Evolutionary conservation across 108 stramenopile genomes (phyloP).

Genomic region (Skeletonema grethae): DNA sequence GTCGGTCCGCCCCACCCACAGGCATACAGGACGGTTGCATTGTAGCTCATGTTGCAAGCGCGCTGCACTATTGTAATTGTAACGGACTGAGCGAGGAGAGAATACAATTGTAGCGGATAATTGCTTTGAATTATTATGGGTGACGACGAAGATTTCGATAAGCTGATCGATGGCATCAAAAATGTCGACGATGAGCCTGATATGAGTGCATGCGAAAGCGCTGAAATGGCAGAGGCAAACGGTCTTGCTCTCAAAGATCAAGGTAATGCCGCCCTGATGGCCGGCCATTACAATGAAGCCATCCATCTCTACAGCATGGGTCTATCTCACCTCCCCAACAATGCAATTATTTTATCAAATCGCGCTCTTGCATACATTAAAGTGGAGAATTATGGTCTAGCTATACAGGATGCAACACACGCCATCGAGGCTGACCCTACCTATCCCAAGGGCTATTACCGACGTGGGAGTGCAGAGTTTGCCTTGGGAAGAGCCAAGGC

Average conservation of each 20-base stretch:
- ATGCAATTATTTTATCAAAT: conserved; percentile 91
- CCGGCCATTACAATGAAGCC: conserved; percentile 76
- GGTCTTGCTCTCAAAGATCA: conserved; percentile 71
- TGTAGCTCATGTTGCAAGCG: no score
- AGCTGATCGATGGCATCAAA: conserved; percentile 30
- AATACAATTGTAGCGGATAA: not conserved
- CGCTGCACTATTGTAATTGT: no score
- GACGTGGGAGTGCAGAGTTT: conserved; percentile 94
- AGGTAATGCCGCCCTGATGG: conserved; percentile 72
- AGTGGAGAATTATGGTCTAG: conserved; percentile 95
- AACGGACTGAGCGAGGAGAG: no score
- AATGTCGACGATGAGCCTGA: conserved; percentile 45
- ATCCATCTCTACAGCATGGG: conserved; percentile 79
- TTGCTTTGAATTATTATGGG: not conserved
- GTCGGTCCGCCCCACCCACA: no score
- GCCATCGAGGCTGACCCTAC: conserved; percentile 88
- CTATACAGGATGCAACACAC: conserved; percentile 90
- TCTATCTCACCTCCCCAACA: conserved; percentile 68
- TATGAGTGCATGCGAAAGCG: conserved; percentile 28
- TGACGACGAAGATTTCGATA: conserved; percentile 27
- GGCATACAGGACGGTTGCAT: no score
- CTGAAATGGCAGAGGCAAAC: conserved; percentile 34
- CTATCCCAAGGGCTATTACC: conserved; percentile 98
- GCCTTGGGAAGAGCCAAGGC: conserved; percentile 94
- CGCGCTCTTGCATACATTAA: conserved; percentile 94